Evolutionary conservation across 305 asterid species (phyloP).

Genomic region (Stenogyne calaminthoides): DNA sequence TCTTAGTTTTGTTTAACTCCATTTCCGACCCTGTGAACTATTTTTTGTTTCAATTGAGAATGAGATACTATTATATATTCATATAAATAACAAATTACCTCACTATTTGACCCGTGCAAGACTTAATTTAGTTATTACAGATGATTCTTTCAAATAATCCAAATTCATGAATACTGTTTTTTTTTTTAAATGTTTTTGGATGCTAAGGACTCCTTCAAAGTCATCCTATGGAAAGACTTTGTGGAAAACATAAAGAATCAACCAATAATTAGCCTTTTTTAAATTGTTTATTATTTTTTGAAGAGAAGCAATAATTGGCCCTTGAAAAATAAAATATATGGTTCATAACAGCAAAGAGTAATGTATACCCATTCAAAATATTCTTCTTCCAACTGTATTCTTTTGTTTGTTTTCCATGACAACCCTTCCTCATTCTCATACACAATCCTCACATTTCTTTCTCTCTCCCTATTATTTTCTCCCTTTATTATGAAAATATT

Average conservation of each 20-base stretch:
- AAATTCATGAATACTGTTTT: not conserved
- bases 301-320: slow-evolving; percentile 27
- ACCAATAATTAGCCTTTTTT: not conserved
- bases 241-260: slow-evolving; percentile 20
- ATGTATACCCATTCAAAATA: slow-evolving; percentile 48
- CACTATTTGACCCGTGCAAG: not conserved
- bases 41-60: not conserved
- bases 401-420: slow-evolving; percentile 32
- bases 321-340: slow-evolving; percentile 11
- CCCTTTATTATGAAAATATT: not conserved
- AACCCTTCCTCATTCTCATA: slow-evolving; percentile 3
- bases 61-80: not conserved
- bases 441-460: not conserved
- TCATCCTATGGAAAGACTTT: slow-evolving; percentile 24
- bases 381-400: slow-evolving; percentile 59
- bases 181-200: not conserved
- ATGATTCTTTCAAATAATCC: not conserved
- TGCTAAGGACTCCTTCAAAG: not conserved
- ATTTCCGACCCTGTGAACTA: not conserved
- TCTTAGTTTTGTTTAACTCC: not conserved
- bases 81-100: not conserved
- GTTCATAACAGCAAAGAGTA: slow-evolving; percentile 27
- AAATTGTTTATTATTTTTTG: not conserved
- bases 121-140: not conserved
- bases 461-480: not conserved